Evolutionary conservation across 2,329 filamentous ascomycete genomes (phyloP), one percentile per base, ranked within the genome.

Genomic region (Fusarium tuaranense): DNA sequence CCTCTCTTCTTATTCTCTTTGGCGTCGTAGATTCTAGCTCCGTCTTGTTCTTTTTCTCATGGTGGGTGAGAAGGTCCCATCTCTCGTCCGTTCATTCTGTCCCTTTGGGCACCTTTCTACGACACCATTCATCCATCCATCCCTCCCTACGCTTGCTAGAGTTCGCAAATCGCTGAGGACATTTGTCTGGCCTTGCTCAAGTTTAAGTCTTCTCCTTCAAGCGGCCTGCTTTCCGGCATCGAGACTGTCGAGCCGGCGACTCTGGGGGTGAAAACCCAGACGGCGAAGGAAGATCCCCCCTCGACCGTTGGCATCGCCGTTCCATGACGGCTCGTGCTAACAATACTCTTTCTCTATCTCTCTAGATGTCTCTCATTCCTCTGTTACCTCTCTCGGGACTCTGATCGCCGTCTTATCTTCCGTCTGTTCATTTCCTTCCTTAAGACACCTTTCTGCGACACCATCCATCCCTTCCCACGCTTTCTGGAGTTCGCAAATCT

Each of bases 151-250:
- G 18, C 25, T n/a, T 7, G 0, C 25, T 7, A 3, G n/a, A 16
- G 25, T 18, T 20, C n/a, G 3, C 13, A 27, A 53, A n/a, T 53
- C 48, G 18, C 5, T 13, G 9, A 10, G 10, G 8, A n/a, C n/a
- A 13, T 6, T 1, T 18, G 7, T 53, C 6, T 13, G 9, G 0
- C 7, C 25, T 13, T 10, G 1, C 12, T 20, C 10, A 5, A 5
- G 48, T 7, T 13, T 10, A 5, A 30, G 6, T 0, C 25, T 13
- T 27, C 4, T 7, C 4, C 1, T 7, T 5, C 4, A 30, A 1
- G 5, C 16, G 7, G 9, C 4, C 30, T 16, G 10, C 5, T 51
- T 18, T 12, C 8, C 3, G 8, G 9, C 1, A 2, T 48, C 25
- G 48, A 53, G 48, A 5, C 25, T n/a, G 10, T 20, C 18, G 10